phyloP scores from a whole-genome alignment of 306 rosid species.

The Trifolium repens region DNA sequence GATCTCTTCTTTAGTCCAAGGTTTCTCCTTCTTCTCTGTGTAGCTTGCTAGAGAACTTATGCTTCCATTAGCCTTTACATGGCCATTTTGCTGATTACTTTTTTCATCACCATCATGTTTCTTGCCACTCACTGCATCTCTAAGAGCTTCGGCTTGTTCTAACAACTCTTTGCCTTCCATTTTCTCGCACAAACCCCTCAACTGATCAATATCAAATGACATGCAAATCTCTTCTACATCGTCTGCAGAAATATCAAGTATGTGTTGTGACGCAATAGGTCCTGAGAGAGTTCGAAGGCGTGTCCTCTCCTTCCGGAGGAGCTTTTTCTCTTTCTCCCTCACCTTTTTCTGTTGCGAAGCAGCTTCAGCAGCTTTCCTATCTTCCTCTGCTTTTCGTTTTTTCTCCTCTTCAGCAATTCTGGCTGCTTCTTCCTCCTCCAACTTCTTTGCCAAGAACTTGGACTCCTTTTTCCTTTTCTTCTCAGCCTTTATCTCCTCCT shows the following conservation, averaged over 20 bases:
- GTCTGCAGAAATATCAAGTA: constrained; percentile 64
- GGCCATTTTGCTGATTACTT: constrained; percentile 60
- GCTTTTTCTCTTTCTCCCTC: constrained; percentile 95
- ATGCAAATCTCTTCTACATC: constrained; percentile 83
- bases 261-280: constrained; percentile 54
- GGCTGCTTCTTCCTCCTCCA: constrained; percentile 92
- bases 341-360: constrained; percentile 79
- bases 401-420: constrained; percentile 88
- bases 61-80: constrained; percentile 57
- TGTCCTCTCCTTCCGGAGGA: constrained; percentile 86
- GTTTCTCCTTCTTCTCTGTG: constrained; percentile 86
- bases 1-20: constrained; percentile 92
- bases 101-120: constrained; percentile 52
- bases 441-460: constrained; percentile 71
- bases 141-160: constrained; percentile 64
- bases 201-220: constrained; percentile 63
- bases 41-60: constrained; percentile 42
- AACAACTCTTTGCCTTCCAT: constrained; percentile 64
- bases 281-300: constrained; percentile 80
- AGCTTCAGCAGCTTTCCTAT: constrained; percentile 75
- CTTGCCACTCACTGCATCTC: constrained; percentile 56
- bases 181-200: constrained; percentile 73
- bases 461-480: constrained; percentile 91
- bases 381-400: constrained; percentile 77
- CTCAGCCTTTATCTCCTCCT: constrained; percentile 87